Evolutionary conservation across 2,329 filamentous ascomycete genomes (phyloP).

Genomic region (Rhynchosporium agropyri): DNA sequence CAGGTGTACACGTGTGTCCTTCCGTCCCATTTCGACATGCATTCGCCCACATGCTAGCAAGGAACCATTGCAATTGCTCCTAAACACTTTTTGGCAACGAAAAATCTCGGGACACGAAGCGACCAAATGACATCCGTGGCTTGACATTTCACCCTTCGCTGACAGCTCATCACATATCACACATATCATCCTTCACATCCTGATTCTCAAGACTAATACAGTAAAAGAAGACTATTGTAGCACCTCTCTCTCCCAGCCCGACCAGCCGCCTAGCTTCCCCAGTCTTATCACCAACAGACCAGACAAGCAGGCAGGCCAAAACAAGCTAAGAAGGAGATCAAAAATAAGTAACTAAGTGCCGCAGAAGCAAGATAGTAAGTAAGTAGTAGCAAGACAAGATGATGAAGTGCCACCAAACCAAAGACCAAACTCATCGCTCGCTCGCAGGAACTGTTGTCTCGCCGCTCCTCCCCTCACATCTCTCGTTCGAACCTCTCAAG

Average conservation of each 20-base stretch:
- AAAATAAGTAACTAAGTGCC: conserved; percentile 19
- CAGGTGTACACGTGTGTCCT: too few relatives aligned
- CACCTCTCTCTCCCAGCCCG: conserved; percentile 25
- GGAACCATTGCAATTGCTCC: too few relatives aligned
- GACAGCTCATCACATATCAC: neutral
- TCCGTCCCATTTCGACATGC: too few relatives aligned
- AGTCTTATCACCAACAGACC: neutral
- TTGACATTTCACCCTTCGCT: neutral
- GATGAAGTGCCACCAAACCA: conserved; percentile 33
- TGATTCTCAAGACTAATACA: neutral
- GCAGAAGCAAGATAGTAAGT: conserved; percentile 33
- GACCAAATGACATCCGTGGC: neutral
- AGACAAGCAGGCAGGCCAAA: neutral
- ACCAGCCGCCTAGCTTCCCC: neutral
- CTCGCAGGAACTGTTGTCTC: neutral
- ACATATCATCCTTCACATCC: neutral
- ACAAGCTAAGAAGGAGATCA: conserved; percentile 21
- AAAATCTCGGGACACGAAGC: too few relatives aligned
- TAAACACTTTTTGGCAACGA: too few relatives aligned
- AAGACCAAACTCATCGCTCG: conserved; percentile 1
- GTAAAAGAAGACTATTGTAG: conserved; percentile 31
- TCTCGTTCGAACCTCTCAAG: neutral
- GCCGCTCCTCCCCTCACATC: neutral
- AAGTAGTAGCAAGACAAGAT: conserved; percentile 31
- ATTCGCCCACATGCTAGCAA: too few relatives aligned